These are phyloP conservation scores for Aspergillus niger DNA, from an alignment of 2,329 filamentous ascomycete genomes.

Conservation along the genomic window DNA sequence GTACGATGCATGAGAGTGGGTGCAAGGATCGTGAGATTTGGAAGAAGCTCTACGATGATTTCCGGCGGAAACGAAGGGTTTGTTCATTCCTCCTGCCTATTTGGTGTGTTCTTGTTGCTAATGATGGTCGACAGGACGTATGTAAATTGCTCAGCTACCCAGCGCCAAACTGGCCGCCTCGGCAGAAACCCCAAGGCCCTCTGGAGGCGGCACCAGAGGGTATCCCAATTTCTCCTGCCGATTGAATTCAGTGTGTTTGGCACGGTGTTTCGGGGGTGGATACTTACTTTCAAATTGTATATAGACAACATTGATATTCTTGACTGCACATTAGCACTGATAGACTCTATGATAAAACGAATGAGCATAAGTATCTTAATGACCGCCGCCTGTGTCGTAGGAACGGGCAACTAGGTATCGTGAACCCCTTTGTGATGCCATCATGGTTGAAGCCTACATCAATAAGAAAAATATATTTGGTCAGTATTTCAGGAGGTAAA, in stretches of 20 bases:
- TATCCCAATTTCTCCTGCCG: neutral
- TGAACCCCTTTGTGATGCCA: too few species aligned
- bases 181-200: neutral
- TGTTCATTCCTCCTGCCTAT: neutral
- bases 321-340: too few species aligned
- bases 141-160: neutral
- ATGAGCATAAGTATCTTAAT: too few species aligned
- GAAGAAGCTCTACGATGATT: constrained; percentile 42
- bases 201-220: neutral
- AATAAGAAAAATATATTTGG: too few species aligned
- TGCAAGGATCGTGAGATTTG: constrained; percentile 42
- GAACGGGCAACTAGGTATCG: too few species aligned
- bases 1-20: constrained; percentile 38
- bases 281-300: too few species aligned
- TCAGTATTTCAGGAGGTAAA: too few species aligned
- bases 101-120: neutral
- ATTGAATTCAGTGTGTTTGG: neutral
- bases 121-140: neutral
- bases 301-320: too few species aligned
- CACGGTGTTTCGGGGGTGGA: neutral
- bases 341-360: too few species aligned
- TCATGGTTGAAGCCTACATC: too few species aligned
- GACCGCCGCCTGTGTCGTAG: too few species aligned
- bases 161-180: neutral
- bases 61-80: constrained; percentile 37